These are phyloP conservation scores for Tricholomella constricta DNA, from an alignment of 768 basidiomycete genomes.

Conservation along the genomic window DNA sequence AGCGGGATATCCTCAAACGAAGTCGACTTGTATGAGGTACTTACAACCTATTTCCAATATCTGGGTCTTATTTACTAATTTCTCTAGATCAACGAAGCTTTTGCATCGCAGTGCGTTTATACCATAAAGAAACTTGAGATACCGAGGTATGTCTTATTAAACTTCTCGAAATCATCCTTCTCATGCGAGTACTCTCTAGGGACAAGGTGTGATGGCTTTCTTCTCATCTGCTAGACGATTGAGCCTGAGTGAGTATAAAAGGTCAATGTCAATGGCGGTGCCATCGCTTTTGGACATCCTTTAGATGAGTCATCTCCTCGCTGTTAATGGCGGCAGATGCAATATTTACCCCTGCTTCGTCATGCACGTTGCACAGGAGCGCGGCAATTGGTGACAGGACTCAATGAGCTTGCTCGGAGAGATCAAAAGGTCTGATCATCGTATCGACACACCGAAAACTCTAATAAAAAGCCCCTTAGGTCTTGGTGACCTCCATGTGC, in stretches of 20 bases:
- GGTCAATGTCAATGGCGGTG: constrained; percentile 90
- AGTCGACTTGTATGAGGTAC: constrained; percentile 79
- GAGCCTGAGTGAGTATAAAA: constrained; percentile 23
- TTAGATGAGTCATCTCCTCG: constrained; percentile 57
- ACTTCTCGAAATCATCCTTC: neutral
- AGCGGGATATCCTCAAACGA: constrained; percentile 67
- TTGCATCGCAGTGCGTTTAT: constrained; percentile 83
- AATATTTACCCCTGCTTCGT: constrained; percentile 3
- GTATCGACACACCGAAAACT: neutral
- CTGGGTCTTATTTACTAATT: neutral
- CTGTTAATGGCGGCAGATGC: constrained; percentile 1
- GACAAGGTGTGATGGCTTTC: constrained; percentile 33
- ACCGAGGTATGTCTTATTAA: constrained; percentile 32
- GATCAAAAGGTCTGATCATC: constrained; percentile 54
- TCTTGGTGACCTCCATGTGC: constrained; percentile 89
- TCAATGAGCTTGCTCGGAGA: constrained; percentile 71
- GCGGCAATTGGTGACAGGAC: constrained; percentile 82
- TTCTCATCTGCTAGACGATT: neutral
- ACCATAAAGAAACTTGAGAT: constrained; percentile 66
- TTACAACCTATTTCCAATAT: neutral
- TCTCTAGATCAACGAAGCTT: constrained; percentile 85
- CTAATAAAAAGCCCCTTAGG: constrained; percentile 36
- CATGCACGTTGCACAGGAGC: constrained; percentile 77
- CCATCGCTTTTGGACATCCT: constrained; percentile 85
- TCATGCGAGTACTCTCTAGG: constrained; percentile 20